A percentile compares a stretch with the other conserved stretches of the same genome.
Conservation (phyloP, 1,284 basidiomycete genomes). For the Trichosporon coremiiforme region DNA sequence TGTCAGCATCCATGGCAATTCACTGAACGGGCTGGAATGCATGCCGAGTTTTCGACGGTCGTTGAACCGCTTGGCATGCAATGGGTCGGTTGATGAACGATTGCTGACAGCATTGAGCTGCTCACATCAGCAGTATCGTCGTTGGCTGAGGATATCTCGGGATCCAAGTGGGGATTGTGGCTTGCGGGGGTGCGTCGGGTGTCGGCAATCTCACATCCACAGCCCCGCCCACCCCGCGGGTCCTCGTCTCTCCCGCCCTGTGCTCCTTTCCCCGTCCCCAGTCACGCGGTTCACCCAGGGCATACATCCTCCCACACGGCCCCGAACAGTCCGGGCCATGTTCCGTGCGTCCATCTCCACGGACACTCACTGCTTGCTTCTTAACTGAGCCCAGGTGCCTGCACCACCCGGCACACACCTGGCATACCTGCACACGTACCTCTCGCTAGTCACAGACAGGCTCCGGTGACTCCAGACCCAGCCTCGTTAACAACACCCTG, state of each 20-base stretch:
- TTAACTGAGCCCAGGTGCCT: not conserved
- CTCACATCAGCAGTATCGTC: no score
- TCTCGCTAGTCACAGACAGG: not conserved
- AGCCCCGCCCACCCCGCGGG: not conserved
- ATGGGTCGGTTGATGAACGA: no score
- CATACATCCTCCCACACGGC: not conserved
- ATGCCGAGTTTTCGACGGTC: not conserved
- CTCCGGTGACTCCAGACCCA: not conserved
- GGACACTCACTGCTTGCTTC: not conserved
- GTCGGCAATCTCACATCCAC: not conserved
- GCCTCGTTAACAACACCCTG: no score
- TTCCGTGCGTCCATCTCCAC: constrained; percentile 5
- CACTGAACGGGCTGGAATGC: not conserved
- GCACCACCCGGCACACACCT: no score
- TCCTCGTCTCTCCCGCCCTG: no score
- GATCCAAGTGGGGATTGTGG: not conserved
- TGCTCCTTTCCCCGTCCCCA: not conserved
- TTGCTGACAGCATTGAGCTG: no score
- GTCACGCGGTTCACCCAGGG: not conserved
- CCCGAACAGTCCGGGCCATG: constrained; percentile 1
- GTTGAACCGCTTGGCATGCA: not conserved
- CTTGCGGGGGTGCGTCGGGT: not conserved
- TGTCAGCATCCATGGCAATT: not conserved
- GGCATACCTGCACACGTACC: no score
- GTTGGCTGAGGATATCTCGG: not conserved